Evolutionary conservation across 805 yeast species (phyloP).

Genomic region (Candida krabiensis): DNA sequence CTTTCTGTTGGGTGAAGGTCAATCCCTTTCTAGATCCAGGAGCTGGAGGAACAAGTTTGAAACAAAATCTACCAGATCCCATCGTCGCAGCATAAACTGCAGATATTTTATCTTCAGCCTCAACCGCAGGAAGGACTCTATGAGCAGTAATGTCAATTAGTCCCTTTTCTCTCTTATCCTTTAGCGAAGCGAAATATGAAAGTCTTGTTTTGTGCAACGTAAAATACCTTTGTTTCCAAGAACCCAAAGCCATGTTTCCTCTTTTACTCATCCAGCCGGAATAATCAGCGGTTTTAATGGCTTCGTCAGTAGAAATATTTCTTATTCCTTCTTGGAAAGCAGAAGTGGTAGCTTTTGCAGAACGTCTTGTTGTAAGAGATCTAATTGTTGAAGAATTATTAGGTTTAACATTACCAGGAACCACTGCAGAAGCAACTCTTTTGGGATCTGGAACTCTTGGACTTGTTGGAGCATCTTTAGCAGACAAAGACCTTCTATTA

Average conservation of each 20-base stretch:
- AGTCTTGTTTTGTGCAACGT: conserved; percentile 90
- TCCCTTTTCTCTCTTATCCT: conserved; percentile 86
- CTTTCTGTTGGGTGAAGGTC: conserved; percentile 93
- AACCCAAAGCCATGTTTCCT: conserved; percentile 80
- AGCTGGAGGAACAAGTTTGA: conserved; percentile 93
- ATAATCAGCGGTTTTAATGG: conserved; percentile 70
- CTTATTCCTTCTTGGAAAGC: conserved; percentile 90
- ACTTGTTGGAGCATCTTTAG: conserved; percentile 37
- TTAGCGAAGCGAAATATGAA: conserved; percentile 77
- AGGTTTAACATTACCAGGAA: conserved; percentile 46
- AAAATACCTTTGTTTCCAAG: conserved; percentile 88
- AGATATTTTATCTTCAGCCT: conserved; percentile 72
- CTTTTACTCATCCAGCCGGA: conserved; percentile 97
- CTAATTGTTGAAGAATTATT: conserved; percentile 36
- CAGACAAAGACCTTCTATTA: conserved; percentile 52
- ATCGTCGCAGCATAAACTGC: conserved; percentile 90
- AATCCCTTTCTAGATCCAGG: conserved; percentile 95
- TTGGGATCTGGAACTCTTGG: conserved; percentile 30
- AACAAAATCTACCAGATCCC: conserved; percentile 91
- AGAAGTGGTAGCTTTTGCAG: conserved; percentile 61
- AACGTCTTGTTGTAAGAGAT: conserved; percentile 41
- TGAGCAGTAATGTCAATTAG: conserved; percentile 95
- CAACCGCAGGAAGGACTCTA: conserved; percentile 78
- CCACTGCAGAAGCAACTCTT: conserved; percentile 41
- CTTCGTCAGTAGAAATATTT: conserved; percentile 69